Base-by-base conservation (phyloP, 2,329 filamentous ascomycete genomes). In the Sporothrix inflata region DNA sequence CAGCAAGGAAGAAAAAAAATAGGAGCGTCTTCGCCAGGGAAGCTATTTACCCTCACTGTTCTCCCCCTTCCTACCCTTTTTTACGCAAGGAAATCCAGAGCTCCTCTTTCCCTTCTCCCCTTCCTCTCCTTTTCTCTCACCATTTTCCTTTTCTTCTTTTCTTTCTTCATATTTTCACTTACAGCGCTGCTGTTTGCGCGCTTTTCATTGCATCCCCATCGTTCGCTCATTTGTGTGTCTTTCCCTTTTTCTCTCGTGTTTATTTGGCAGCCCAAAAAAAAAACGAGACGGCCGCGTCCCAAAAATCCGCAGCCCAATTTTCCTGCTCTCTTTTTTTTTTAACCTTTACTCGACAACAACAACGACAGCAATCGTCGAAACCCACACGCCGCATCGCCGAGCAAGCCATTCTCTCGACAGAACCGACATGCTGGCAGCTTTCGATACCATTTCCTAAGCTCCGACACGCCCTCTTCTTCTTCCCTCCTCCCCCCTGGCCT, bases 21-120 rank as follows among this genome's bases (percentile, higher is more conserved):
- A 61, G 51, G 30, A 57, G 19, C 65, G 4, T 4, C 11, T 21
- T 53, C 21, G 27, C 45, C 16, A 51, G 42, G 24, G 53, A 42
- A 63, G 24, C 73, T 73, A 63, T 65, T 72, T 30, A 63, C 27
- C 68, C 49, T 60, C 53, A 34, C 57, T 68, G 11, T 42, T 42
- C 45, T 24, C 45, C 45, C 40, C 45, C 27, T 40, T 30, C 27
- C 19, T 61, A 47, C 45, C 45, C 19, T 49, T 70, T 38, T 16
- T 16, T 63, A 30, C 42, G 21, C 24, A 27, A 30, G 3, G 34
- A 34, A 65, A 38, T 16, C 24, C 8, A 30, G 49, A 61, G 63
- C 63, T 63, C 42, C 24, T 67, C 69, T 21, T 63, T 42, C 55
- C 21, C 38, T 63, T n/a, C 27, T 6, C 12, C 14, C 40, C 30